Base-by-base conservation (phyloP, 768 basidiomycete species). In the Tricholomella constricta region DNA sequence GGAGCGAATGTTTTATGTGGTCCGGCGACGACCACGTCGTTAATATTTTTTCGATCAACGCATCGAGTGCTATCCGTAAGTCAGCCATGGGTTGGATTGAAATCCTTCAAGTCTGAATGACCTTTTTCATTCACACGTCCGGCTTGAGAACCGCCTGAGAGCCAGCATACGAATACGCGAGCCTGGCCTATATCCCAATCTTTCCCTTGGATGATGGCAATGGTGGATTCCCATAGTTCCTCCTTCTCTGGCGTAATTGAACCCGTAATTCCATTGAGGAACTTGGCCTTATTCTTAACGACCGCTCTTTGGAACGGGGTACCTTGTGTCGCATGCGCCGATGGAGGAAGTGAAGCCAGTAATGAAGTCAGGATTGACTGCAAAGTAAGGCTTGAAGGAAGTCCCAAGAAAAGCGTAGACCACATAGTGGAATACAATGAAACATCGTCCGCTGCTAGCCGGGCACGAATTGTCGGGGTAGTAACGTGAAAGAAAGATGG, bases 1-100 rank as follows among this genome's bases (percentile, higher is more conserved):
- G 74, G 20, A 90, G 70, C 0, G 92, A 91, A 66, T 89, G 88
- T 56, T 84, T 89, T 62, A 97, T 78, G 62, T 94, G 88, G 41
- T 88, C 88, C 1, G 83, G 69, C 20, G 85, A 79, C 4, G 87
- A 77, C 96, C 96, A 98, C 0, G 78, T 64, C 5, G 83, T 81
- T 6, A 90, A 63, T 1, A 81, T 67, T 42, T 67, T 72, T 34
- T 75, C 67, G 20, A 88, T 68, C 29, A 88, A 71, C 1, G 67
- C 59, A 9, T 75, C 69, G 12, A 87, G 72, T 15, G 70, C 84
- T 83, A 15, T 5, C 29, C 20, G 15, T 36, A 10, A 51, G 50
- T 29, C 25, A 32, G 7, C 6, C 54, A 49, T 14, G 25, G 7
- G 25, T 17, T 14, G 4, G 15, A 27, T 15, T 25, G 4, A 43